Evolutionary conservation across 2,329 filamentous ascomycete species (phyloP), one percentile per base, ranked within the genome.

Genomic region (Penicillium paneum): DNA sequence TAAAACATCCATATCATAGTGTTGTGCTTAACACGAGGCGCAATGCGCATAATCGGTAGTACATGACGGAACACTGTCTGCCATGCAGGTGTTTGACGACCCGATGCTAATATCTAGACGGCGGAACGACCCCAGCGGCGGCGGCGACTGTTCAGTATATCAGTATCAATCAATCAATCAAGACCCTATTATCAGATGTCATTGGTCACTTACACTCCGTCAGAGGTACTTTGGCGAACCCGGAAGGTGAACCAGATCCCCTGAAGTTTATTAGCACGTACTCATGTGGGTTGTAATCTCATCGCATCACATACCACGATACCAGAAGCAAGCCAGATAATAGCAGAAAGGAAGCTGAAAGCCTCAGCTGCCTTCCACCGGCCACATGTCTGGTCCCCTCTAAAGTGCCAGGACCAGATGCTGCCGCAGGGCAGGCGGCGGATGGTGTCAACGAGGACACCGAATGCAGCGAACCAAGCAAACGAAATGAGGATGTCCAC

Each of bases 321-420:
- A 15, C 80, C 81, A 43, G 84, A 88, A 12, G 78, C 81, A 38
- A 91, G 80, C 88, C 88, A 91, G 66, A 85, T 78, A 61, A 89
- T 79, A 52, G 86, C 86, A 2, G 85, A 86, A 51, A 91, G 72
- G 74, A 91, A 91, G 45, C 80, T 76, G 66, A 91, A 91, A 5
- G 87, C 87, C 63, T 89, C 81, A 57, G 83, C 79, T 38, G 89
- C 83, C 74, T 88, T 90, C 81, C 83, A 89, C 63, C 84, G 81
- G 54, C 82, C 79, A 71, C 89, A 93, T n/a, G 71, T 69, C 42
- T 80, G 74, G 59, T 77, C 74, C 43, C 68, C 55, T 17, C 67
- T 68, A 55, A 89, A 76, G 48, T 69, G 67, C 86, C 87, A 89
- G 67, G 82, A 64, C 68, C 85, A 88, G 58, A 83, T 71, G 58